Evolutionary conservation across 2,329 filamentous ascomycete genomes (phyloP).

Genomic region (Fusarium sp.): DNA sequence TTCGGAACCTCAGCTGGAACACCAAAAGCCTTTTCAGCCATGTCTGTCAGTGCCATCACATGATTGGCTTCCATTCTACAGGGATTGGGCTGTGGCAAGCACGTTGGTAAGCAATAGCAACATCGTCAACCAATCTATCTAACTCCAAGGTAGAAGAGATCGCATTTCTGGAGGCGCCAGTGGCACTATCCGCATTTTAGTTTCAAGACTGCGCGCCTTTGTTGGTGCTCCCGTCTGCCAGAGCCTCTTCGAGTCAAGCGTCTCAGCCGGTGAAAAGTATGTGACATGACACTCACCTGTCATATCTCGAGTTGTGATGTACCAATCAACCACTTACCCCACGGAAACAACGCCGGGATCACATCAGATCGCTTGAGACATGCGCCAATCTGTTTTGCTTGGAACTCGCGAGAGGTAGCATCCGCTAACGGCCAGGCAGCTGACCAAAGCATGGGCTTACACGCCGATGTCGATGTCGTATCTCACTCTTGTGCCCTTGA

Average conservation of each 20-base stretch:
- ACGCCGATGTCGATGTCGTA: not conserved
- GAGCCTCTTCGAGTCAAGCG: constrained; percentile 5
- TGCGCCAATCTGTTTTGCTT: constrained; percentile 1
- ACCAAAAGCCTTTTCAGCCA: not conserved
- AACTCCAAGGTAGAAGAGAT: not conserved
- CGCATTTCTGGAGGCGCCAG: not conserved
- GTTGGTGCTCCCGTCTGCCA: constrained; percentile 9
- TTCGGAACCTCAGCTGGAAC: not conserved
- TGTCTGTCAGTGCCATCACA: constrained; percentile 8
- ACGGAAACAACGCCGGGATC: not conserved
- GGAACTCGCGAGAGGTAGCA: not conserved
- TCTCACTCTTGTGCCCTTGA: not conserved
- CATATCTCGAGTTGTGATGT: not conserved
- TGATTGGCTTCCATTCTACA: constrained; percentile 5
- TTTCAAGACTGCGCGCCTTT: not conserved
- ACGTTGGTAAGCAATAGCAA: not conserved
- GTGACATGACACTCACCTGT: constrained; percentile 3
- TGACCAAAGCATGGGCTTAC: not conserved
- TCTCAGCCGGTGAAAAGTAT: not conserved
- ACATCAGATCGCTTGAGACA: not conserved
- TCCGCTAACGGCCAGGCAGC: not conserved
- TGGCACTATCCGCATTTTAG: constrained; percentile 2
- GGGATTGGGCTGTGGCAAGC: not conserved
- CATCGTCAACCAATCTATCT: not conserved
- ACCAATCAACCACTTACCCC: constrained; percentile 4